A percentile compares a stretch with the other conserved stretches of the same genome.
phyloP scores from a whole-genome alignment of 768 basidiomycete genomes.

The Phylloporus sp. region DNA sequence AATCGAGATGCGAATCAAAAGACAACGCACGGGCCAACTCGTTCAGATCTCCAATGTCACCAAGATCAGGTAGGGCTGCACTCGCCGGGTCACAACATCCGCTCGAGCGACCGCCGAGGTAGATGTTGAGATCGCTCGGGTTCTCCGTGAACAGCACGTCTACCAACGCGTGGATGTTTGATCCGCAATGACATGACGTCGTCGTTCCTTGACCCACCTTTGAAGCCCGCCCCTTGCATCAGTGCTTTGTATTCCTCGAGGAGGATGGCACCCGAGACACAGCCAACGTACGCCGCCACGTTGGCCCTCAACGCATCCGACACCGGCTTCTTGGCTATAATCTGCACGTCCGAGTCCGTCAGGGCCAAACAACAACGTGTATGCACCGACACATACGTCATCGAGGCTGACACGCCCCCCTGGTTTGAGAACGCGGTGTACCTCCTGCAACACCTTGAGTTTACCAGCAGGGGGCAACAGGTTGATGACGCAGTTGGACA shows the following conservation, averaged over 20 bases:
- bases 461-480: constrained; percentile 42
- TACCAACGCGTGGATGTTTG: constrained; percentile 14
- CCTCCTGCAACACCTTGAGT: constrained; percentile 40
- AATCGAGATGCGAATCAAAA: neutral
- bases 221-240: constrained; percentile 38
- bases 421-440: constrained; percentile 46
- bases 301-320: constrained; percentile 40
- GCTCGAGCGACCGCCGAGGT: constrained; percentile 17
- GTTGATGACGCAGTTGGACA: constrained; percentile 58
- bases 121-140: constrained; percentile 38
- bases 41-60: constrained; percentile 35
- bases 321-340: constrained; percentile 42
- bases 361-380: too few species aligned
- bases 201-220: constrained; percentile 25
- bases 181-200: neutral
- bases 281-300: constrained; percentile 39
- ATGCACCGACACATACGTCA: constrained; percentile 38
- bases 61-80: neutral
- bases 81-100: constrained; percentile 6
- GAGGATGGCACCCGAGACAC: constrained; percentile 43
- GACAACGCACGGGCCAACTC: constrained; percentile 40
- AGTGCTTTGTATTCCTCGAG: constrained; percentile 36
- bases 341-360: constrained; percentile 35
- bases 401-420: constrained; percentile 50
- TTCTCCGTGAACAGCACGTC: constrained; percentile 40